These are phyloP conservation scores for Apiospora pterosperma DNA, from an alignment of 2,329 filamentous ascomycete genomes.

Conservation along the genomic window DNA sequence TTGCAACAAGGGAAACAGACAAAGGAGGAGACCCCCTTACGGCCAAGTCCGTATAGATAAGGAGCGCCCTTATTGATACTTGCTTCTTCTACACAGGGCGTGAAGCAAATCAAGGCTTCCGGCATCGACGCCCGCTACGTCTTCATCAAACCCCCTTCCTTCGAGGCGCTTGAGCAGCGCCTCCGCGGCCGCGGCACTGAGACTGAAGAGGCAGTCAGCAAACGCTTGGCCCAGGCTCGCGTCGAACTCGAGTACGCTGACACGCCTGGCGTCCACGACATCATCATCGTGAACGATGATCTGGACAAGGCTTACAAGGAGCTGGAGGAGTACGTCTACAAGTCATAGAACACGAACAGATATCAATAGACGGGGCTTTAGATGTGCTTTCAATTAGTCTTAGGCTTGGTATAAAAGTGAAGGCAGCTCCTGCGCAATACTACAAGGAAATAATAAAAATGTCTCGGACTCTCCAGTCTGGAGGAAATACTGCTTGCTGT, in stretches of 20 bases:
- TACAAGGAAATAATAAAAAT: slow-evolving; percentile 44
- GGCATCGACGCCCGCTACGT: slow-evolving; percentile 74
- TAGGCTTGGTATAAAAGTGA: slow-evolving; percentile 27
- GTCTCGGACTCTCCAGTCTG: slow-evolving; percentile 31
- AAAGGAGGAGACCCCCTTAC: background rate
- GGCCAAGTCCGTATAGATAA: background rate
- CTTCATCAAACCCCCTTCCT: slow-evolving; percentile 78
- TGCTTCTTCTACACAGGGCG: slow-evolving; percentile 48
- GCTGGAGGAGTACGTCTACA: slow-evolving; percentile 48
- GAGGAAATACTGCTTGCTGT: slow-evolving; percentile 31
- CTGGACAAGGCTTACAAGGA: slow-evolving; percentile 49
- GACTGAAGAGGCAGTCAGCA: slow-evolving; percentile 66
- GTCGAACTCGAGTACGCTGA: slow-evolving; percentile 72
- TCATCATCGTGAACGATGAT: slow-evolving; percentile 62
- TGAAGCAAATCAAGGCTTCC: slow-evolving; percentile 86
- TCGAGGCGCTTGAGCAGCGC: slow-evolving; percentile 70
- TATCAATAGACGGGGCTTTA: slow-evolving; percentile 2
- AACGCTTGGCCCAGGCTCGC: slow-evolving; percentile 68
- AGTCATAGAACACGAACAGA: slow-evolving; percentile 14
- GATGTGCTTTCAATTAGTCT: slow-evolving; percentile 37
- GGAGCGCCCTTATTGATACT: background rate
- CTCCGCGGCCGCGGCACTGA: slow-evolving; percentile 77
- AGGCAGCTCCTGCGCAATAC: slow-evolving; percentile 35
- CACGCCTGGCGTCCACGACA: slow-evolving; percentile 63
- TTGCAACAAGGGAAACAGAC: slow-evolving; percentile 2